These are phyloP conservation scores for Claviceps sp. DNA, from an alignment of 2,329 filamentous ascomycete genomes.

Conservation along the genomic window DNA sequence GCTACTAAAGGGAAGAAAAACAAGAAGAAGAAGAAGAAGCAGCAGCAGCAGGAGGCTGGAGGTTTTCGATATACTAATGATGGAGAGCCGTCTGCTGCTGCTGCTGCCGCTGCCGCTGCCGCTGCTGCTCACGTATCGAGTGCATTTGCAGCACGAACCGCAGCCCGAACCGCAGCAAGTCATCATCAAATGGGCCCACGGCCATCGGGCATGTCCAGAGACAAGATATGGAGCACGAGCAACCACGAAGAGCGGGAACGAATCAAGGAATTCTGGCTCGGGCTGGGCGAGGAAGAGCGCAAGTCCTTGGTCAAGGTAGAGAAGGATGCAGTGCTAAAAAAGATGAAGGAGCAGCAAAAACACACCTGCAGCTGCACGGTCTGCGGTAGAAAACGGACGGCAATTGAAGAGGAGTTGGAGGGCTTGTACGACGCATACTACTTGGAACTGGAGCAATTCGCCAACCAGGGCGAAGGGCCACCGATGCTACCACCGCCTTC, in stretches of 20 bases:
- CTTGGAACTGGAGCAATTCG: constrained; percentile 93
- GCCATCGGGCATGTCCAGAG: constrained; percentile 44
- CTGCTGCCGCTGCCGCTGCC: too few relatives aligned
- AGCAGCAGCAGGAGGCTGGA: constrained; percentile 10
- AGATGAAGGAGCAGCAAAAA: constrained; percentile 99
- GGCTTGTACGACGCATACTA: constrained; percentile 98
- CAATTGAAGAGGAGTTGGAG: constrained; percentile 95
- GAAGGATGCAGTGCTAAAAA: constrained; percentile 92
- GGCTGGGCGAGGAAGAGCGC: constrained; percentile 83
- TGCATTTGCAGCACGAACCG: constrained; percentile 5
- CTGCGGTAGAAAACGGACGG: constrained; percentile 87
- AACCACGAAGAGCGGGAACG: constrained; percentile 89
- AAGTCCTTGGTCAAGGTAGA: constrained; percentile 95
- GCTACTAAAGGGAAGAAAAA: constrained; percentile 37
- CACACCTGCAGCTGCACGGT: constrained; percentile 97
- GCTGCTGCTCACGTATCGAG: background rate
- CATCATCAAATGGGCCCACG: constrained; percentile 9
- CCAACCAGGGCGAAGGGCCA: constrained; percentile 63
- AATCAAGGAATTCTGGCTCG: constrained; percentile 97
- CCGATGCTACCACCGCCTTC: constrained; percentile 34
- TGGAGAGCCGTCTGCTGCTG: background rate
- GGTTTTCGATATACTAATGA: constrained; percentile 11
- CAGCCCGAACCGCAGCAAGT: constrained; percentile 15
- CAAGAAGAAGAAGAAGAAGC: constrained; percentile 45
- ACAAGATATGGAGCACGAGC: constrained; percentile 96